Evolutionary conservation across 495 filamentous ascomycete species (phyloP).

Genomic region (Aspergillus cavernicola): DNA sequence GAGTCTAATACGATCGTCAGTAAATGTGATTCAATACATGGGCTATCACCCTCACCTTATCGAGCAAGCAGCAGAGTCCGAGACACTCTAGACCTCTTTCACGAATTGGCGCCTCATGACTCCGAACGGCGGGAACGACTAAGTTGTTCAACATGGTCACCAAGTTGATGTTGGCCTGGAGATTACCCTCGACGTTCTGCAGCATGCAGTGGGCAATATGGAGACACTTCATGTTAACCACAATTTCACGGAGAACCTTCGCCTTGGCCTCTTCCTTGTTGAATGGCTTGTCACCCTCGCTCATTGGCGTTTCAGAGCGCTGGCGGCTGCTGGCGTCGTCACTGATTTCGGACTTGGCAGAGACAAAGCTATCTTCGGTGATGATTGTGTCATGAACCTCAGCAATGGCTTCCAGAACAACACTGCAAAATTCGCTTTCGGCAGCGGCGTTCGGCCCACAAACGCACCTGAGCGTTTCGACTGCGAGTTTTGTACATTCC

Average conservation of each 20-base stretch:
- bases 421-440: constrained; percentile 88
- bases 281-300: constrained; percentile 44
- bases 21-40: not conserved
- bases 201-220: constrained; percentile 98
- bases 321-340: constrained; percentile 48
- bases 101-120: constrained; percentile 87
- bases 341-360: constrained; percentile 79
- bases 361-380: constrained; percentile 84
- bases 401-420: constrained; percentile 89
- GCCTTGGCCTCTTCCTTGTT: constrained; percentile 72
- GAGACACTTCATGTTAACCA: constrained; percentile 97
- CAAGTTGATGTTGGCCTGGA: constrained; percentile 82
- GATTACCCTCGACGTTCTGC: constrained; percentile 76
- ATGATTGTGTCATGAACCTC: constrained; percentile 92
- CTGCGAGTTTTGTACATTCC: constrained; percentile 81
- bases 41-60: constrained; percentile 53
- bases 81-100: constrained; percentile 86
- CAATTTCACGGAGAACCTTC: constrained; percentile 82
- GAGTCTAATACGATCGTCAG: constrained; percentile 43
- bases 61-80: constrained; percentile 85
- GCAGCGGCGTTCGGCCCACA: constrained; percentile 73
- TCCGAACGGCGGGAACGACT: constrained; percentile 89
- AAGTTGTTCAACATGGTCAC: constrained; percentile 96
- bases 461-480: constrained; percentile 76
- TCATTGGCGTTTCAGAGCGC: constrained; percentile 40